Base-by-base conservation (phyloP, 2,329 filamentous ascomycete species). In the Teratosphaeria pseudoeucalypti region DNA sequence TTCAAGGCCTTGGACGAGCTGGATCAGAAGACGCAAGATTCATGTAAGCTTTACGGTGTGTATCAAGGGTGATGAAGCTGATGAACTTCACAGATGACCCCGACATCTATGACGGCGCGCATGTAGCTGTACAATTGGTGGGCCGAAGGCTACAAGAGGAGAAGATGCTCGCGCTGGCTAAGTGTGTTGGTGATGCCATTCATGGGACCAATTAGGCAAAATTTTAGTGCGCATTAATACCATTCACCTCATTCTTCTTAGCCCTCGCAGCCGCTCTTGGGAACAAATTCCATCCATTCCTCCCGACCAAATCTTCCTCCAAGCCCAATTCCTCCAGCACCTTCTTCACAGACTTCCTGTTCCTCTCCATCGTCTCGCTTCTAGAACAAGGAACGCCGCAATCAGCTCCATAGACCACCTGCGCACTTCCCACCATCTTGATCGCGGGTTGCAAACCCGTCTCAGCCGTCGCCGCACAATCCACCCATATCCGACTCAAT, bases 21-120 rank as follows among this genome's bases (percentile, higher is more conserved):
- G 12, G 78, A 78, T 62, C 69, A 73, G 61, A 68, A 70, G 58
- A 72, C 75, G 34, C 70, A 74, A 32, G 70, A 74, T 32, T 70
- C 66, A 52, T 79, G 76, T 78, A 67, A 72, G 76, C 71, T 56
- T 6, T 52, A 32, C 16, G 19, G 9, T 11, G 1, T 1, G 10
- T 27, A 43, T 58, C 23, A 27, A 14, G 26, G 23, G 29, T 6
- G 19, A 49, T 19, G n/a, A 23, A 19, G 43, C 43, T 49, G 43
- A 49, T n/a, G 6, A 6, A n/a, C 16, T 55, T 26, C 27, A 29
- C 60, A 73, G 71, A 73, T 59, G 71, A 72, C 58, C 69, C 72
- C 26, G 74, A 73, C 26, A 68, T 73, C 47, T 74, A 72, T 56
- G 68, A 73, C 55, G 71, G 71, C 27, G 71, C 71, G 12, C 71